Base-by-base conservation (phyloP, 1,139 yeast genomes). In the Arxiozyma heterogenica region DNA sequence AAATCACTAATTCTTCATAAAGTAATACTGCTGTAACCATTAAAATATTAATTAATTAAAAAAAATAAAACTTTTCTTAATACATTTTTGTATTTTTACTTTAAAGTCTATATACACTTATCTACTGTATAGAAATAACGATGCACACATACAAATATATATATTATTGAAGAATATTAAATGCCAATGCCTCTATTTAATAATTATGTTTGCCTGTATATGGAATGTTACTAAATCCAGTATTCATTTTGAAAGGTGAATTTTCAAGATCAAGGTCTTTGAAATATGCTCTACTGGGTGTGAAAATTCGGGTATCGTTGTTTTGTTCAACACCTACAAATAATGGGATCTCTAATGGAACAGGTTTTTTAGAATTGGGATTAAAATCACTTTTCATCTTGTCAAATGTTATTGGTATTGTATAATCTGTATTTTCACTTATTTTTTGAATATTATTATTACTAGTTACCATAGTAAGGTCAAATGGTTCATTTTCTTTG, bases 201-300 rank as follows among this genome's bases (percentile, higher is more conserved):
- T 34, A 46, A 18, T 46, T 38, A 27, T 46, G 49, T 15, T 21
- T 43, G 9, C 43, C 43, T 11, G 8, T 9, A 39, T 23, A 47
- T 15, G 38, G 0, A 17, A 34, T 34, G 6, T 34, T 34, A 12
- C 15, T 34, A 34, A 34, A 34, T 15, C 15, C 39, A 34, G n/a
- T 12, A 34, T 34, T 3, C 39, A 34, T 15, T 34, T 12, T 34
- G 39, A 38, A 44, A 15, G 51, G 51, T 8, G 51, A 46, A 34
- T 47, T 44, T 44, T 47, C 47, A 12, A 30, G 11, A 27, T 44
- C 49, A 6, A 23, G 25, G 22, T 51, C 22, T 38, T 50, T 46
- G 38, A 55, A 55, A 44, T 53, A 52, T 45, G 58, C 58, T 41
- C 51, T 49, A 17, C 44, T 43, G 12, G 58, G 58, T 41, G 58